These are phyloP conservation scores for Globisporangium perplexum DNA, from an alignment of 352 stramenopile species.

Conservation along the genomic window DNA sequence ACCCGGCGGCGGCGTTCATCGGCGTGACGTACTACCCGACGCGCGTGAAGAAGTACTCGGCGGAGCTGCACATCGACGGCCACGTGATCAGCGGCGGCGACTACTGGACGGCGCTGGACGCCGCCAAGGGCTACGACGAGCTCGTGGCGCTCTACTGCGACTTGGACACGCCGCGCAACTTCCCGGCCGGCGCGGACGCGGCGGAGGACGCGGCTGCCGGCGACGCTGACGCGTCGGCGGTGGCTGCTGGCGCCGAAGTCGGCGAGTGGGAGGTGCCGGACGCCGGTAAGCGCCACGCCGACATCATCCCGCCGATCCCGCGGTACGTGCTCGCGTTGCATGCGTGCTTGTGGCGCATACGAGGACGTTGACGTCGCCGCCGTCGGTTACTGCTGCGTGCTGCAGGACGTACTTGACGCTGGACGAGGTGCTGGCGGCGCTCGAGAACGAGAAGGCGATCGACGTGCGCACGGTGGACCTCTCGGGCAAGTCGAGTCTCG, in stretches of 20 bases:
- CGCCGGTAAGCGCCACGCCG: constrained; percentile 60
- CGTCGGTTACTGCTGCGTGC: rapidly evolving
- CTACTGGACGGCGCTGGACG: constrained; percentile 78
- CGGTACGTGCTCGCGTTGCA: constrained; percentile 24
- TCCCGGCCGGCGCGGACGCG: constrained; percentile 23
- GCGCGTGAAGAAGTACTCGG: constrained; percentile 85
- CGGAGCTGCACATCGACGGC: constrained; percentile 61
- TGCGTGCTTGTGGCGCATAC: too few relatives aligned
- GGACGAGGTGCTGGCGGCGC: constrained; percentile 55
- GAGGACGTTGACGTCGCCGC: too few relatives aligned
- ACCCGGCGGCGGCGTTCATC: constrained; percentile 41
- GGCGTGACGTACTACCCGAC: constrained; percentile 58
- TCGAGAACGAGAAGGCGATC: constrained; percentile 72
- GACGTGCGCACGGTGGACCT: constrained; percentile 75
- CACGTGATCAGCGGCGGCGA: constrained; percentile 71
- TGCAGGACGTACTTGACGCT: constrained; percentile 62
- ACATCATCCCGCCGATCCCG: constrained; percentile 60
- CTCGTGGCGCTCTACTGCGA: constrained; percentile 78
- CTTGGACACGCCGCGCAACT: constrained; percentile 70
- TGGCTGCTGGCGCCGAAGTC: constrained; percentile 4
- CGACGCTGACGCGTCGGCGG: constrained; percentile 1
- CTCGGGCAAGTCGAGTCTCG: constrained; percentile 70
- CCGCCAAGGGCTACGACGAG: constrained; percentile 79
- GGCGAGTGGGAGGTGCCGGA: constrained; percentile 65
- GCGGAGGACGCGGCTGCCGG: constrained; percentile 23